A percentile compares a stretch with the other conserved stretches of the same genome.
Evolutionary conservation across 116 monocot species (phyloP).

Genomic region (Zostera marina): DNA sequence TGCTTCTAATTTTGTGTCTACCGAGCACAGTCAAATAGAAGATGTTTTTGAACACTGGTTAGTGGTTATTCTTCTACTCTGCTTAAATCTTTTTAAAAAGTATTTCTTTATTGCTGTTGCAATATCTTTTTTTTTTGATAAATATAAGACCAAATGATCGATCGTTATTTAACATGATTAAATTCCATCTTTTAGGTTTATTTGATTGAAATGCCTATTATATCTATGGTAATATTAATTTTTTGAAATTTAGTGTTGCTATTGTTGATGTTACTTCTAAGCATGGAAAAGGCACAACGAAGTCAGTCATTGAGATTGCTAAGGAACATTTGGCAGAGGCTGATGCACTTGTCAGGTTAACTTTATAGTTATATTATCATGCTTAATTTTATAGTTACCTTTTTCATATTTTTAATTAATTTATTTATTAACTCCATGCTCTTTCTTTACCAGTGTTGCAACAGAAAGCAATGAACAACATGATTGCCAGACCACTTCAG

Average conservation of each 20-base stretch:
- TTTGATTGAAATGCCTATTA: neutral
- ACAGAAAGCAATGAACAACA: constrained; percentile 58
- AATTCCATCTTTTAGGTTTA: neutral
- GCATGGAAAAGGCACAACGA: constrained; percentile 47
- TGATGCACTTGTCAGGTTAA: constrained; percentile 39
- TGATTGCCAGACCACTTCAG: constrained; percentile 33
- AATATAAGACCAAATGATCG: too few species aligned
- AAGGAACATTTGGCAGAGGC: constrained; percentile 31
- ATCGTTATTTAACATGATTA: too few species aligned
- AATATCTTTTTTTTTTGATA: neutral
- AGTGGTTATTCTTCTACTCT: constrained; percentile 24
- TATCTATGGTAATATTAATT: neutral
- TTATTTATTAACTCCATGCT: neutral
- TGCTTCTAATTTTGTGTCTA: constrained; percentile 36
- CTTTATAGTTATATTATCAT: neutral
- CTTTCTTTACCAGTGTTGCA: constrained; percentile 17
- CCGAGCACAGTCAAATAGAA: constrained; percentile 79
- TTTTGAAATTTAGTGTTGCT: constrained; percentile 23
- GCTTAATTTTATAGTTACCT: neutral
- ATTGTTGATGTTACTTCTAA: constrained; percentile 41
- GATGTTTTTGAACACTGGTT: constrained; percentile 46
- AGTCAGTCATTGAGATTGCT: constrained; percentile 31
- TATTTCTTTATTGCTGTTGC: neutral
- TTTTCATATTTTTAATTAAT: neutral
- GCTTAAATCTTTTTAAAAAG: neutral